A percentile compares a stretch with the other conserved stretches of the same genome.
phyloP scores from a whole-genome alignment of 73 alveolate species.

The Halteria grandinella region DNA sequence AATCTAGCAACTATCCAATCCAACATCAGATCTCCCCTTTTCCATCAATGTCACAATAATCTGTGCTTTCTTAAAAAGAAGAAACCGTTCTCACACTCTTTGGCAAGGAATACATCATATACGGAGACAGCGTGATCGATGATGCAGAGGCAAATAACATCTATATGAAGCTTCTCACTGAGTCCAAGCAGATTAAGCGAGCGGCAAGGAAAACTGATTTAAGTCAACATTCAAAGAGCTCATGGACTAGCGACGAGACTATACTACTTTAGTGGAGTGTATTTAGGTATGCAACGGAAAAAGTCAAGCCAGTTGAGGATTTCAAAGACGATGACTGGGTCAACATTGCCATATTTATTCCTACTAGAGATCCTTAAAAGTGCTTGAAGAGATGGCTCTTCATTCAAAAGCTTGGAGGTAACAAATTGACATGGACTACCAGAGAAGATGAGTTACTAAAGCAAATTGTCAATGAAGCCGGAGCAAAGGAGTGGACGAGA shows the following conservation, averaged over 20 bases:
- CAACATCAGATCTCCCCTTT: too few relatives aligned
- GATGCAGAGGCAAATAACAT: conserved; percentile 41
- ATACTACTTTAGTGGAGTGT: conserved; percentile 27
- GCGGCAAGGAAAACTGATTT: not conserved
- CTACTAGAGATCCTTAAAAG: conserved; percentile 28
- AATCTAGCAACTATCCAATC: too few relatives aligned
- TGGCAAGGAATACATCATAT: conserved; percentile 25
- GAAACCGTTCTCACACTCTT: conserved; percentile 14
- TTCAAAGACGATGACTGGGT: conserved; percentile 34
- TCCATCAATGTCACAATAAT: too few relatives aligned
- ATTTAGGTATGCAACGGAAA: conserved; percentile 30
- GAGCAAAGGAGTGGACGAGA: conserved; percentile 63
- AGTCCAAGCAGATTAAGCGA: not conserved
- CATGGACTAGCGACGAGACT: conserved; percentile 44
- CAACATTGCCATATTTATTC: conserved; percentile 20
- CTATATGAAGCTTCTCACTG: conserved; percentile 25
- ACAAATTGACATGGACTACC: conserved; percentile 45
- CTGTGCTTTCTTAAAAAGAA: too few relatives aligned
- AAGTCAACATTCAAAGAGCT: not conserved
- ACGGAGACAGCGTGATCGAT: conserved; percentile 26
- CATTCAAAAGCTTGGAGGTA: conserved; percentile 35
- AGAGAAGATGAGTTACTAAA: conserved; percentile 27
- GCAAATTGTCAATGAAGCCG: conserved; percentile 40
- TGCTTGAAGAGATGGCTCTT: conserved; percentile 43
- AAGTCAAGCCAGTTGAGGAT: conserved; percentile 13